Evolutionary conservation across 805 yeast genomes (phyloP), one percentile per base, ranked within the genome.

Genomic region (Candida verbasci): DNA sequence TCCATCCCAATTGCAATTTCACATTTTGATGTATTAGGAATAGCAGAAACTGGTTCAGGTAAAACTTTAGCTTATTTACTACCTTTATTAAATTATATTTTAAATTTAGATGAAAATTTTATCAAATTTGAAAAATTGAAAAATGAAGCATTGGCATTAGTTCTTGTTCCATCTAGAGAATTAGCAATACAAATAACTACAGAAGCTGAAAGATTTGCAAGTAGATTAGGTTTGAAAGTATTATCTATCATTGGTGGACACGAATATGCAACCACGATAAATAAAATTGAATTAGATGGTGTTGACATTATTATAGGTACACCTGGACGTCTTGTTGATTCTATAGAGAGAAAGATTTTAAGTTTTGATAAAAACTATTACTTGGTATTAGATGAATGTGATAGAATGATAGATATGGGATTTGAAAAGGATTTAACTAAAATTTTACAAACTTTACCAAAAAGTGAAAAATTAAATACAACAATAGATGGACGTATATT

Each of bases 21-120:
- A 0, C 63, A 71, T 3, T 59, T 76, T 17, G 96, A 91, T 55
- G 66, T 86, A 2, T 69, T 89, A 15, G 97, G 96, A 10, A 74
- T 89, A n/a, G 97, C 97, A 0, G 88, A 88, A 47, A 91, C 98
- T 0, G 98, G 98, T 9, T 85, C 95, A 1, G 98, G 98, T 49
- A 91, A 93, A 54, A 91, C 98, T 0, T 65, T 89, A 9, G 82
- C 94, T 2, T 91, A 81, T 57, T 55, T 85, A 9, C 57, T 91
- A 2, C 97, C 98, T 0, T 58, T 86, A 34, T 52, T 85, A 8
- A 55, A 77, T 2, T 78, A 76, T 44, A 62, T 82, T 11, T 44
- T 60, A 6, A 42, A 48, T 6, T 55, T 63, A 9, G 70, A 65
- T 29, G 28, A 41, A 11, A 58, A 60, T 37, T 66, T 61, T 39